These are phyloP conservation scores for Synura sp. DNA, from an alignment of 352 stramenopile genomes.

Conservation along the genomic window DNA sequence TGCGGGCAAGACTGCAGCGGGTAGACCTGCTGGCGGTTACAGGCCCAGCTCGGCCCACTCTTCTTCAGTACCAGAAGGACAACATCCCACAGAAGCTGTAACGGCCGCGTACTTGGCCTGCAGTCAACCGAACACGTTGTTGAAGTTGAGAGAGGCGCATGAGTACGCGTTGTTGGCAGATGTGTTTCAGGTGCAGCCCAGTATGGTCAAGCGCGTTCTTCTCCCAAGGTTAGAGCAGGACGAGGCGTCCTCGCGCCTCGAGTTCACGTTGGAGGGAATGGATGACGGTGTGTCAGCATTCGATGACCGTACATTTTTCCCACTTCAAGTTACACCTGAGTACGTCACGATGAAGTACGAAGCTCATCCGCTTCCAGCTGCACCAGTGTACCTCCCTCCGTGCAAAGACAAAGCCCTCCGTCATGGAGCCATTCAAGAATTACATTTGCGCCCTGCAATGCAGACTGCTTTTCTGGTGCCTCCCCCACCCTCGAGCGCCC, in stretches of 20 bases:
- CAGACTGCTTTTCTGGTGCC: no score
- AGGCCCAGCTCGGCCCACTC: no score
- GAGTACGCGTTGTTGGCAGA: neutral
- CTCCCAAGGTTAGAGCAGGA: neutral
- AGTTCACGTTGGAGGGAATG: neutral
- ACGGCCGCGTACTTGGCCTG: neutral
- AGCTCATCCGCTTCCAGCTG: neutral
- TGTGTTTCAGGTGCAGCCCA: neutral
- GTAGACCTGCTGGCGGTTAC: no score
- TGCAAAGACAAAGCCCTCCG: no score
- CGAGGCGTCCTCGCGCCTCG: neutral
- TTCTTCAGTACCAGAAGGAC: no score
- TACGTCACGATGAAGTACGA: neutral
- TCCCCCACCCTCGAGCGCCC: no score
- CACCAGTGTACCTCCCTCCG: neutral
- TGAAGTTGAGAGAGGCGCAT: neutral
- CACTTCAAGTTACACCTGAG: slow-evolving; percentile 44
- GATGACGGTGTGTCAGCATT: neutral
- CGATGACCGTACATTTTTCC: slow-evolving; percentile 32
- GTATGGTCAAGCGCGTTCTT: neutral
- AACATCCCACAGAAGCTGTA: neutral
- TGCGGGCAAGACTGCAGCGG: neutral
- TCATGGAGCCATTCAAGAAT: no score
- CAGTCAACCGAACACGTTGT: neutral
- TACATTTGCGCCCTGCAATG: no score